Evolutionary conservation across 352 stramenopile genomes (phyloP), one percentile per base, ranked within the genome.

Genomic region (Globisporangium emineosum): DNA sequence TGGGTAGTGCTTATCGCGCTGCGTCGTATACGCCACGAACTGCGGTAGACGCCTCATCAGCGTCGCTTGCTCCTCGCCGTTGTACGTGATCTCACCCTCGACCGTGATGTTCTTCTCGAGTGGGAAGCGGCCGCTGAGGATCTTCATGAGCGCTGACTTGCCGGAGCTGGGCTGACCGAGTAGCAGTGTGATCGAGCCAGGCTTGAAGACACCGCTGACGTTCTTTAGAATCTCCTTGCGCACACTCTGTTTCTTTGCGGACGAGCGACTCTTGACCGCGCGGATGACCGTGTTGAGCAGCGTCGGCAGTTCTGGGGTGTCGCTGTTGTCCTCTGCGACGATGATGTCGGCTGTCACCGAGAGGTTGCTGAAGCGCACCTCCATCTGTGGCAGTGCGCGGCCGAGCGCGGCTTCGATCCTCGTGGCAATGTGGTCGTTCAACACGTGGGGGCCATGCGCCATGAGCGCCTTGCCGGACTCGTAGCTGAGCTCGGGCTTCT

Each of bases 101-200:
- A 75, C 40, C 0, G 57, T 67, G 33, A 83, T 35, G 60, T 70
- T 84, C 56, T 72, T 78, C 5, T 51, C 42, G 25, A 56, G 55
- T 0, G 67, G 71, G 40, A 87, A 84, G 0, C 74, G 68, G 0
- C 71, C 73, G 15, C 68, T 79, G 5, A 86, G 71, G 8, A 79
- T 59, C 57, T 86, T 86, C 70, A 86, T 79, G 49, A 84, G 67
- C 25, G 77, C 72, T 5, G 75, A 83, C 64, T 86, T 83, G 51
- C 75, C 77, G 0, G 77, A 83, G 0, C 67, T 67, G 0, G 77
- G 77, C 60, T 83, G 72, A 0, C 77, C 77, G n/a, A 83, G 58
- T 37, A 86, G 68, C 23, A 86, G 71, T 6, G 77, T 86, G 54
- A 80, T 81, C 21, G 67, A 79, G 1, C 77, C 75, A 1, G 76